Base-by-base conservation (phyloP, 306 rosid genomes). In the Ammopiptanthus mongolicus region DNA sequence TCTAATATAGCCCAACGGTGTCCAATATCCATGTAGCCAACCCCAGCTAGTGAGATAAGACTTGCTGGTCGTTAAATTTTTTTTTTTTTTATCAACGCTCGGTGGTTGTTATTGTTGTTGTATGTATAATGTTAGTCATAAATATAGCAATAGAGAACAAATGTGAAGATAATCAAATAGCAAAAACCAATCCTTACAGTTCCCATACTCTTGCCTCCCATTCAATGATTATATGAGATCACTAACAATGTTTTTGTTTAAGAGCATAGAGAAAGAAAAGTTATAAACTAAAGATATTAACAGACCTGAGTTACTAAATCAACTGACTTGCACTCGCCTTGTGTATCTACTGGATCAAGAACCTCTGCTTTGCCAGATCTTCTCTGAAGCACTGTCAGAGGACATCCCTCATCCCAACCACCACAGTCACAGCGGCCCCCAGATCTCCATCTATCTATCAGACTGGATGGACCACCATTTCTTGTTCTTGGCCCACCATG, bases 341-440 rank as follows among this genome's bases (percentile, higher is more conserved):
- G 90, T 5, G 44, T 58, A 62, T 90, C 87, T 6, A 56, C 73
- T 48, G 64, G 79, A 52, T 88, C 75, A 29, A 78, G 55, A 74
- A 15, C 65, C 21, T 85, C 85, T 7, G 69, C 84, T 44, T 78
- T 79, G 74, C 73, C 68, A 21, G 86, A 78, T 85, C 78, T 64
- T 60, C 87, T 86, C 73, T 88, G 76, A 65, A 90, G 90, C 34
- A 92, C 83, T 3, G 97, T 90, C 52, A 96, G 83, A 69, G 98
- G 94, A 65, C 99, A 96, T 60, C 99, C 99, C 67, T 88, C 80
- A 80, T 96, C 99, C 99, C 99, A 96, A 84, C 99, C 99, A 60
- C 98, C 99, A 79, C 99, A 96, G 76, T 92, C 94, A 69, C 99
- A 96, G 46, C 33, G 84, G 44, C 99, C 97, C 5, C 88, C 91